phyloP scores from a whole-genome alignment of 2,329 filamentous ascomycete genomes.

The Cladophialophora exuberans region DNA sequence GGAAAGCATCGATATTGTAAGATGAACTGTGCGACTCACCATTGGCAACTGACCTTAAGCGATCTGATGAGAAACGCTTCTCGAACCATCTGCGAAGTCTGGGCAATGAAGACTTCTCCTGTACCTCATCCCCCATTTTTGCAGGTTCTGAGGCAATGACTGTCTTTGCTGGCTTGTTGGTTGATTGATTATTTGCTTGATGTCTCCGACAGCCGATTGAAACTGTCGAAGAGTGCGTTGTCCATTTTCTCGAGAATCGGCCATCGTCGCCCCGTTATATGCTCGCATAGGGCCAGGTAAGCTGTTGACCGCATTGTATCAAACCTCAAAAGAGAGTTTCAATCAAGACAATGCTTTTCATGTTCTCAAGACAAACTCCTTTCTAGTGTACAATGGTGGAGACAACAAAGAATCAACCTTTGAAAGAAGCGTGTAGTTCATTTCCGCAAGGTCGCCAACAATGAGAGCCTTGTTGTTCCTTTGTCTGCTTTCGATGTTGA shows the following conservation, averaged over 20 bases:
- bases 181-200: neutral
- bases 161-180: neutral
- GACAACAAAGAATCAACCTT: neutral
- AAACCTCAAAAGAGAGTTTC: neutral
- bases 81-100: constrained; percentile 6
- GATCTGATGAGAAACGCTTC: neutral
- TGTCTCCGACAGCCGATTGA: neutral
- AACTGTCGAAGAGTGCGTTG: neutral
- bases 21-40: constrained; percentile 7
- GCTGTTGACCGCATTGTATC: neutral
- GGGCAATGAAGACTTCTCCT: constrained; percentile 11
- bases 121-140: constrained; percentile 4
- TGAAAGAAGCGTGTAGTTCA: too few species aligned
- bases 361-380: too few species aligned
- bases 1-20: constrained; percentile 9
- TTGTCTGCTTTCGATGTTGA: too few species aligned
- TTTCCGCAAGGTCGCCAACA: too few species aligned
- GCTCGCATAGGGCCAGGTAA: neutral
- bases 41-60: constrained; percentile 1
- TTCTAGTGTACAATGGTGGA: too few species aligned
- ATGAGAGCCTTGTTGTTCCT: too few species aligned
- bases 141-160: neutral
- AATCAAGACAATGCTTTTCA: neutral
- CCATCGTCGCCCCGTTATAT: neutral
- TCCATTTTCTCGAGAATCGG: neutral